Percentiles rank a stretch among this genome's conserved stretches.
Evolutionary conservation across 345 rosid genomes (phyloP).

Genomic region (Zanthoxylum bungeanum): DNA sequence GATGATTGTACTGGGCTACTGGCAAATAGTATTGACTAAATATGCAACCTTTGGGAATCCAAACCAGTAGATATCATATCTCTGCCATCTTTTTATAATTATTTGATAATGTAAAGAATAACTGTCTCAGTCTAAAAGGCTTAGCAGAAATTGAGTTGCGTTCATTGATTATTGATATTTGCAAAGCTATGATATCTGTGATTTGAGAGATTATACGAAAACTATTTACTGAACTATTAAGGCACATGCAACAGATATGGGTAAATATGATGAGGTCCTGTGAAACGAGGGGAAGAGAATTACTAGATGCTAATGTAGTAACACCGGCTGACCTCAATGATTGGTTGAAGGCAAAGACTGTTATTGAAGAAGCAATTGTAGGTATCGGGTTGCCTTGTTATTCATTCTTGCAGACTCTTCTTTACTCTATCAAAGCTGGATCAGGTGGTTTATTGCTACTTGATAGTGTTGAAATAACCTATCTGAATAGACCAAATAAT

Average conservation of each 20-base stretch:
- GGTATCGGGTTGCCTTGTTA: conserved; percentile 70
- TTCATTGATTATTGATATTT: too few species aligned
- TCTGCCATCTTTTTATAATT: not conserved
- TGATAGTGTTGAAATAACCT: conserved; percentile 60
- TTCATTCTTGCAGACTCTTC: conserved; percentile 49
- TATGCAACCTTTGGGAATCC: too few species aligned
- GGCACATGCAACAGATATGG: conserved; percentile 44
- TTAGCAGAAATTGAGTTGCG: not conserved
- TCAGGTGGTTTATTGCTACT: conserved; percentile 55
- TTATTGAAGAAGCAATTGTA: conserved; percentile 38
- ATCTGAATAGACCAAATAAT: conserved; percentile 70
- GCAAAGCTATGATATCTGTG: not conserved
- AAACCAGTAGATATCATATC: not conserved
- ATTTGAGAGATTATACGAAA: not conserved
- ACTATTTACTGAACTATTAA: not conserved
- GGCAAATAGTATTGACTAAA: not conserved
- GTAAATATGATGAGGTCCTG: conserved; percentile 49
- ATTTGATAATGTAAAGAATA: not conserved
- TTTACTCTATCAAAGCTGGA: conserved; percentile 58
- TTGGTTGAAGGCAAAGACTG: conserved; percentile 51
- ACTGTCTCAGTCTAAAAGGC: not conserved
- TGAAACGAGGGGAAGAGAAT: conserved; percentile 67
- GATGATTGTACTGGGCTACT: not conserved
- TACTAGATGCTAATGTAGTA: conserved; percentile 50
- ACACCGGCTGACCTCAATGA: conserved; percentile 44